Evolutionary conservation across 1,139 yeast species (phyloP), one percentile per base, ranked within the genome.

Genomic region (Candida sp.): DNA sequence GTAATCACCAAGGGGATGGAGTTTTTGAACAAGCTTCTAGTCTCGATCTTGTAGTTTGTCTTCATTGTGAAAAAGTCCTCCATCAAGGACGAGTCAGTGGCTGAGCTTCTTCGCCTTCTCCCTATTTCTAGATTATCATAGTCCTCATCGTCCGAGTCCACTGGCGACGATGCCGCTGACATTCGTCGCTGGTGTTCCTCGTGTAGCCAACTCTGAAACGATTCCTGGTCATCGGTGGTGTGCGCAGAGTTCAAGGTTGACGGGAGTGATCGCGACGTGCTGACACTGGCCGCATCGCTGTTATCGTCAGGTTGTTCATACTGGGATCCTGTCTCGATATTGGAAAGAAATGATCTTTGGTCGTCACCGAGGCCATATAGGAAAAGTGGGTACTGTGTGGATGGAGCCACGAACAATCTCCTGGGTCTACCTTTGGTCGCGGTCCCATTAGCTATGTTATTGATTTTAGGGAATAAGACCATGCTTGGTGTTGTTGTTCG

Each of bases 131-230:
- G 43, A 22, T 30, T 61, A 54, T 54, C 65, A 50, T 64, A 53
- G 9, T 48, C 55, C 42, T 58, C 65, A 66, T 62, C 53, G n/a
- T 48, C 50, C 8, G 45, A 46, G 8, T 44, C 67, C 53, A 58
- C 69, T 48, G 69, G 76, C 49, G 76, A 77, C 42, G 76, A 61
- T 28, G 55, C 51, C 5, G 63, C 58, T 3, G 80, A 74, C 53
- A 80, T 80, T 47, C 88, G 70, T 50, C 91, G 67, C 53, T 84
- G 88, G 57, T 85, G 87, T 60, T 87, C 92, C 59, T 85, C 88
- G 38, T 85, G 67, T 32, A 87, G 68, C 92, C 93, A 86, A 45
- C 73, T 68, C 48, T 73, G 77, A 47, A 77, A 73, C 12, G 84
- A 81, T 43, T 82, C 85, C 66, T 71, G 84, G 65, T 72, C 87